Evolutionary conservation across 83 land plant species (phyloP).

Genomic region (Picea engelmannii): DNA sequence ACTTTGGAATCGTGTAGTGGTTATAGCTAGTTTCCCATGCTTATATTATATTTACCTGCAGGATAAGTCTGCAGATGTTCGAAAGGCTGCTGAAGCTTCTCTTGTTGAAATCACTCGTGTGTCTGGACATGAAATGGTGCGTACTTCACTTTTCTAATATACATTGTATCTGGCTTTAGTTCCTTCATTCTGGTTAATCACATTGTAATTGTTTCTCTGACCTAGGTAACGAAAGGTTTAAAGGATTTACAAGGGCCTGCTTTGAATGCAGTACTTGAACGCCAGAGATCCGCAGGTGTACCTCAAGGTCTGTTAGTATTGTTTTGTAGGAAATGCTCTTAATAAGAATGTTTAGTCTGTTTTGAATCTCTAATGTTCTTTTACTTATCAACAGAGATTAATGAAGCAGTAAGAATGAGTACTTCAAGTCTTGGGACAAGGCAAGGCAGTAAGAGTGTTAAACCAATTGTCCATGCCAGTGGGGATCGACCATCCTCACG

Average conservation of each 20-base stretch:
- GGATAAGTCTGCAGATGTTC: conserved; percentile 97
- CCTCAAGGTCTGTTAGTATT: background rate
- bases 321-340: background rate
- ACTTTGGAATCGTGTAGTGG: background rate
- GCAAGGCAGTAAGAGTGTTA: conserved; percentile 38
- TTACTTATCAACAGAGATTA: conserved; percentile 27
- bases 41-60: conserved; percentile 13
- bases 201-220: background rate
- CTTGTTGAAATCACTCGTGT: conserved; percentile 74
- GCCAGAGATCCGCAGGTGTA: conserved; percentile 56
- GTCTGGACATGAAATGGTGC: conserved; percentile 66
- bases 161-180: no score
- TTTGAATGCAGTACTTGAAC: conserved; percentile 68
- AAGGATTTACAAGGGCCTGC: conserved; percentile 84
- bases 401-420: conserved; percentile 26
- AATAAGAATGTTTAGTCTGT: background rate
- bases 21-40: background rate
- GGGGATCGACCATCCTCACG: conserved; percentile 34
- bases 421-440: conserved; percentile 32
- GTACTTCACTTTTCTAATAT: background rate
- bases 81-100: conserved; percentile 88
- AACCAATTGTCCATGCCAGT: conserved; percentile 25
- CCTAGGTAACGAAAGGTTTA: conserved; percentile 63
- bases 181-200: no score
- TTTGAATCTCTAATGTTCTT: background rate